Evolutionary conservation across 148 eudicot genomes (phyloP).

Genomic region (Rhododendron kiyosumense): DNA sequence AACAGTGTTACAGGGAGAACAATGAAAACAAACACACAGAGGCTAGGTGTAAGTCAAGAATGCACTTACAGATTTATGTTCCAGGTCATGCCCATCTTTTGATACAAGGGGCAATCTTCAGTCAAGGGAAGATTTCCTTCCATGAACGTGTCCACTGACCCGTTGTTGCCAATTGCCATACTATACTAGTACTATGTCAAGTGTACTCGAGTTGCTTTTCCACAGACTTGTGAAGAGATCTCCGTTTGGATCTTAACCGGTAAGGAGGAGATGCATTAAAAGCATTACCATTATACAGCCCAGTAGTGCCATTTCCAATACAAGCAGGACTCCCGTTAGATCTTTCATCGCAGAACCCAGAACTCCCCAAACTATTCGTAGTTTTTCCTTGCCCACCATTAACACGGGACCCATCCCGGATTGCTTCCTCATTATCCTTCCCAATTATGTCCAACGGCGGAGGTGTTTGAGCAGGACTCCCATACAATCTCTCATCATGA

Average conservation of each 20-base stretch:
- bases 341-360: constrained; percentile 27
- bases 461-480: constrained; percentile 31
- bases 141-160: constrained; percentile 26
- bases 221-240: constrained; percentile 55
- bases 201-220: constrained; percentile 78
- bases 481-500: constrained; percentile 24
- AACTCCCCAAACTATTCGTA: constrained; percentile 23
- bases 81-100: constrained; percentile 37
- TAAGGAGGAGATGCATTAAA: constrained; percentile 87
- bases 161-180: constrained; percentile 10
- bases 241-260: constrained; percentile 61
- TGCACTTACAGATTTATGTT: constrained; percentile 27
- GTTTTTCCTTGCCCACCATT: constrained; percentile 16
- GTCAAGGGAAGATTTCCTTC: constrained; percentile 31
- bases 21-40: neutral
- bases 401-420: constrained; percentile 20
- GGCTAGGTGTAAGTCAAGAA: constrained; percentile 6
- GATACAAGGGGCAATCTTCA: constrained; percentile 32
- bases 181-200: constrained; percentile 20
- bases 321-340: constrained; percentile 31
- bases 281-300: constrained; percentile 34
- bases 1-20: neutral
- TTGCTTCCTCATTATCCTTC: constrained; percentile 28
- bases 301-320: constrained; percentile 22
- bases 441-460: constrained; percentile 21